Base-by-base conservation (phyloP, 371 early-diverging fungal genomes). In the Circinella minor region DNA sequence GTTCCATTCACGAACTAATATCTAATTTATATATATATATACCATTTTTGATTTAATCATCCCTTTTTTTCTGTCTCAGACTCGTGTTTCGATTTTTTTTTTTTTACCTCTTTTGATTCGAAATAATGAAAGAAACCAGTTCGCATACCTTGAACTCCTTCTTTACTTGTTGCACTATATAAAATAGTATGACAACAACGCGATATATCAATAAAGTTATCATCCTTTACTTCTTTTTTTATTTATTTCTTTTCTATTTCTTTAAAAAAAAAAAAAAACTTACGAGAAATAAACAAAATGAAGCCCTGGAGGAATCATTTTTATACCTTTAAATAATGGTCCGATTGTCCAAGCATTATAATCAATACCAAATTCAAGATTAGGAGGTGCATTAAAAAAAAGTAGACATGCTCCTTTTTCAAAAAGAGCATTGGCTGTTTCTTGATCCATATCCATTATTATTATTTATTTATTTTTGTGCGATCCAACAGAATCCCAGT, bases 261-360 rank as follows among this genome's bases (percentile, higher is more conserved):
- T 27, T 27, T 1, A 27, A 27, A 27, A 2, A 27, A 27, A 38
- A 27, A 27, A 27, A 27, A 2, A 27, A 27, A 38, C 73, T 70
- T 81, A 91, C 92, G 92, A 90, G 79, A 93, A 96, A 74, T 93
- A 93, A 34, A 98, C 78, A 77, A 96, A 96, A 76, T 98, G 99
- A 18, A 95, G 75, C 0, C 99, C 98, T 0, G 97, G 95, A 17
- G 99, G 98, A 60, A 98, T 94, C 67, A 96, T 78, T 79, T 96
- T 96, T 63, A 98, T 72, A 18, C 99, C 99, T 74, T 89, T 93
- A 77, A 98, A 98, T 43, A 88, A 81, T 4, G 96, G 95, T 1
- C 99, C 98, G 15, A 91, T 91, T 36, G 89, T 87, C 98, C 98
- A 98, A 27, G 92, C 89, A 75, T 91, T 93, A 76, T 89, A 88